These are phyloP conservation scores for Thuidium tamariscinum DNA, from an alignment of 225 moss, liverwort and hornwort species.

Conservation along the genomic window DNA sequence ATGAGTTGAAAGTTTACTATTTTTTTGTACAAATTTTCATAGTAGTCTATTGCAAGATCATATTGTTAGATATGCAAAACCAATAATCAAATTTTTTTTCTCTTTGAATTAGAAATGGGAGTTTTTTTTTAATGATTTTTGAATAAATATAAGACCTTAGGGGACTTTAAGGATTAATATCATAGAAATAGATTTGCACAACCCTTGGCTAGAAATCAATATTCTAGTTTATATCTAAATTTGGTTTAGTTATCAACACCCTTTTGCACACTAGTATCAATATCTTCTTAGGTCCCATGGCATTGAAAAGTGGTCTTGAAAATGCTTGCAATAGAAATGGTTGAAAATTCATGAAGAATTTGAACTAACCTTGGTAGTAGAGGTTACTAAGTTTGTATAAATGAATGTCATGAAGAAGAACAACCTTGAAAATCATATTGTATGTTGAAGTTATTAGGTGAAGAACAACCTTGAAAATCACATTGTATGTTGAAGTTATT, in stretches of 20 bases:
- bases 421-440: neutral
- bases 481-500: neutral
- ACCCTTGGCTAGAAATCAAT: neutral
- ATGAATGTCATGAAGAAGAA: neutral
- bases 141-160: neutral
- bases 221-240: neutral
- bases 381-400: neutral
- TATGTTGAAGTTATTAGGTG: neutral
- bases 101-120: neutral
- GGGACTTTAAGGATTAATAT: neutral
- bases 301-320: rapidly evolving
- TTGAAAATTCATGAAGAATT: neutral
- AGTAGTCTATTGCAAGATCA: neutral
- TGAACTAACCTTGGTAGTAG: neutral
- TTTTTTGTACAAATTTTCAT: neutral
- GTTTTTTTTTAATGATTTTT: neutral
- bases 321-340: neutral
- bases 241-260: neutral
- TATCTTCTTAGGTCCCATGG: neutral
- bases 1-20: neutral
- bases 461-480: neutral
- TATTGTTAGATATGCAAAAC: neutral
- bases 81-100: neutral
- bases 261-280: neutral
- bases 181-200: neutral